These are phyloP conservation scores for Amyloporia xantha DNA, from an alignment of 768 basidiomycete genomes.

Conservation along the genomic window DNA sequence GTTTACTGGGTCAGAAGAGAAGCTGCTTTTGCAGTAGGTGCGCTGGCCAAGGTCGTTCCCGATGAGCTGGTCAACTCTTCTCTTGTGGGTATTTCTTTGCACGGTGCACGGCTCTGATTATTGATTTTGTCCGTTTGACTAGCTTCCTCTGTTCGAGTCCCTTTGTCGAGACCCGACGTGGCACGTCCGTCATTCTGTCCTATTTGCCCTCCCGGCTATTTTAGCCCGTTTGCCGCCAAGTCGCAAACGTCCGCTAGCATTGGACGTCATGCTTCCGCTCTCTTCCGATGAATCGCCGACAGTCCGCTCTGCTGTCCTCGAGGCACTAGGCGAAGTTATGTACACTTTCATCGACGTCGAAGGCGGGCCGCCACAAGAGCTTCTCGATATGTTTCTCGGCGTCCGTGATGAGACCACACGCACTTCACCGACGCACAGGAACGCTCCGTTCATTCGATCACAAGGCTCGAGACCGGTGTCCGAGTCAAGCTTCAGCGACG, in stretches of 20 bases:
- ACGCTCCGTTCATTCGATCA: neutral
- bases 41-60: slow-evolving; percentile 83
- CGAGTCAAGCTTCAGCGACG: slow-evolving; percentile 13
- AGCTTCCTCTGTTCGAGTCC: slow-evolving; percentile 78
- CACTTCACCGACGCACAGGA: neutral
- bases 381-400: slow-evolving; percentile 75
- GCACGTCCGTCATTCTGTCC: slow-evolving; percentile 83
- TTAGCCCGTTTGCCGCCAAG: slow-evolving; percentile 54
- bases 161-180: slow-evolving; percentile 63
- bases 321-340: slow-evolving; percentile 85
- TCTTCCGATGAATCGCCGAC: slow-evolving; percentile 53
- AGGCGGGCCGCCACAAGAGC: slow-evolving; percentile 63
- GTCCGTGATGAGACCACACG: slow-evolving; percentile 19
- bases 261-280: slow-evolving; percentile 58
- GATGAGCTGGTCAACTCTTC: slow-evolving; percentile 58
- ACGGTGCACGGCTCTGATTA: neutral
- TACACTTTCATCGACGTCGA: slow-evolving; percentile 68
- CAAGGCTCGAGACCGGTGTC: too few relatives aligned
- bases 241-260: slow-evolving; percentile 56
- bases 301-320: slow-evolving; percentile 76
- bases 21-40: slow-evolving; percentile 83
- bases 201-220: slow-evolving; percentile 80
- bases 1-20: slow-evolving; percentile 79
- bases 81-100: slow-evolving; percentile 38
- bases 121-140: slow-evolving; percentile 1